Conservation (phyloP, 139 green algal genomes). For the Chlamydomonas incerta region DNA sequence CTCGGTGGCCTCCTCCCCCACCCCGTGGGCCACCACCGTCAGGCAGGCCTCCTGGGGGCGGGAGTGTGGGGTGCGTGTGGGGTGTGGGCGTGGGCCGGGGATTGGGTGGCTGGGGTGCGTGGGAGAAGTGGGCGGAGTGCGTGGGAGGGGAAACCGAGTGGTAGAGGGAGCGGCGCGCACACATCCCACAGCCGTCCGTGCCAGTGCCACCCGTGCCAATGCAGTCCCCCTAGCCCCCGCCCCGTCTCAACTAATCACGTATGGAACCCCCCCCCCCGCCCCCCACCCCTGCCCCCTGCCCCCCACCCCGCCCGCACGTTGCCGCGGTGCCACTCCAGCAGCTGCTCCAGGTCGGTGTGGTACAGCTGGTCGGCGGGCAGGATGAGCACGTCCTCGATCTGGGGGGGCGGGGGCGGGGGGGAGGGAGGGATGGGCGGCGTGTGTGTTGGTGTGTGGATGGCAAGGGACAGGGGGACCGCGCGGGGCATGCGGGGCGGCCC, state of each 20-base stretch:
- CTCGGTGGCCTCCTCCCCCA: not conserved
- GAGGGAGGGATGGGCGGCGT: not conserved
- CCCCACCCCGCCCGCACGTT: not conserved
- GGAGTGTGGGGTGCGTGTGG: not conserved
- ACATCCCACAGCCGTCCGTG: too few species aligned
- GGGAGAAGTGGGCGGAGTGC: too few species aligned
- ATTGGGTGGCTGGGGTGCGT: too few species aligned
- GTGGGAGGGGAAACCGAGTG: too few species aligned
- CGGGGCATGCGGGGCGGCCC: too few species aligned
- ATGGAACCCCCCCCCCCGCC: not conserved
- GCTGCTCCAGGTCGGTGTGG: conserved; percentile 7
- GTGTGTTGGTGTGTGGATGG: too few species aligned
- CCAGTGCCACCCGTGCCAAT: too few species aligned
- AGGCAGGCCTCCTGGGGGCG: not conserved
- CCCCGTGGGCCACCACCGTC: not conserved
- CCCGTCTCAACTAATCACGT: too few species aligned
- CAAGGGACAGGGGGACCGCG: too few species aligned
- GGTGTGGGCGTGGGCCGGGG: not conserved
- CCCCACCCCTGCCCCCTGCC: not conserved
- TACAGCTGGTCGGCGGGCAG: conserved; percentile 75
- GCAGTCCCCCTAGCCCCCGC: too few species aligned
- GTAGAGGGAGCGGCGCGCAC: too few species aligned
- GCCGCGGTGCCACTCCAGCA: conserved; percentile 3
- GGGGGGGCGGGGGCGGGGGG: not conserved
- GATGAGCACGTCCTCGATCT: conserved; percentile 92